Evolutionary conservation across 2,329 filamentous ascomycete genomes (phyloP).

Genomic region (Cryphonectria japonica): DNA sequence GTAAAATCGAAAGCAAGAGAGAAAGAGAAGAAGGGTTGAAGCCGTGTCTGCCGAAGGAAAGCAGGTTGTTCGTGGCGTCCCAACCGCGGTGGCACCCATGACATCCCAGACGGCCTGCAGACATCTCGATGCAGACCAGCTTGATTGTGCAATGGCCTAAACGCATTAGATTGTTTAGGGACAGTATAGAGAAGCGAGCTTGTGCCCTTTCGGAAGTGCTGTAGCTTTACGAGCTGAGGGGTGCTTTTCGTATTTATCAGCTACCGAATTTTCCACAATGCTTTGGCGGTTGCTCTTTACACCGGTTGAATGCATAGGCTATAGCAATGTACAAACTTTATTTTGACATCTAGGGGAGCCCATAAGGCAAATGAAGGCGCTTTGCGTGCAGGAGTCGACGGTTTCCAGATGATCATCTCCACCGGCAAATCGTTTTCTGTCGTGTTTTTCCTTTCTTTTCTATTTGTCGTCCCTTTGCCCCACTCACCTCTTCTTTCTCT

Average conservation of each 20-base stretch:
- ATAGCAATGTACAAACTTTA: not conserved
- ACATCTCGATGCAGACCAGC: not conserved
- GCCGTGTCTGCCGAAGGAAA: not conserved
- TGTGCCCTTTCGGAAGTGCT: not conserved
- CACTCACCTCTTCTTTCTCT: too few relatives aligned
- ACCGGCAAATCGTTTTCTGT: not conserved
- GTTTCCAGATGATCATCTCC: not conserved
- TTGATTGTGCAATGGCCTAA: not conserved
- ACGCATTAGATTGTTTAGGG: not conserved
- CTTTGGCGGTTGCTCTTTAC: not conserved
- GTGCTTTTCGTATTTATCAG: not conserved
- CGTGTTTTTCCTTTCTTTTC: not conserved
- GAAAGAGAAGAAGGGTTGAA: not conserved
- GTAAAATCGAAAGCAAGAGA: not conserved
- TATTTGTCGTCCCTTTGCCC: not conserved
- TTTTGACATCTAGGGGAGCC: not conserved
- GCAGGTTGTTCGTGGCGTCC: slow-evolving; percentile 8
- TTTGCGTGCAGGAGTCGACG: not conserved
- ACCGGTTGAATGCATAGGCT: not conserved
- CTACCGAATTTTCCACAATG: not conserved
- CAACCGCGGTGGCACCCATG: slow-evolving; percentile 16
- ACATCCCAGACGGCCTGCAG: slow-evolving; percentile 13
- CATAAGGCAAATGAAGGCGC: not conserved
- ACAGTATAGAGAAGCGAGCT: not conserved
- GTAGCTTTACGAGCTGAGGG: not conserved